Evolutionary conservation across 371 early-diverging fungal genomes (phyloP), one percentile per base, ranked within the genome.

Genomic region (Synchytrium microbalum): DNA sequence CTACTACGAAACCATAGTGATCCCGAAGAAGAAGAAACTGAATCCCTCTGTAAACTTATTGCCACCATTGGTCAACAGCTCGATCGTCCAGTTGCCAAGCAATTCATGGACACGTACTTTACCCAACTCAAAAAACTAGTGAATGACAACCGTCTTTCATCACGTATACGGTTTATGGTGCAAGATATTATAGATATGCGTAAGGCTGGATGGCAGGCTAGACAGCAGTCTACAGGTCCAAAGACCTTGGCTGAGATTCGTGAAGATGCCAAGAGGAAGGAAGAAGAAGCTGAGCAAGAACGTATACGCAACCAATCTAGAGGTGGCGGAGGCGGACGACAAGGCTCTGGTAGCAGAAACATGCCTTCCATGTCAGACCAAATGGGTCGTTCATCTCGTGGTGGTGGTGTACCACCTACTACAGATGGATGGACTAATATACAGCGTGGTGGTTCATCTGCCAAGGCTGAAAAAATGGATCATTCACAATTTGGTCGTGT

Each of bases 11-110:
- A 89, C 66, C 63, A 83, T 63, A 71, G 75, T 64, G 79, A 87
- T 24, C 89, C 92, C 32, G 96, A 92, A 60, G 96, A 95, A 69
- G 97, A 94, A 75, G 95, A 93, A 66, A 82, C 87, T 29, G 98
- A 98, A 78, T 88, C 88, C 59, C 83, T 95, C 68, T 88, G 90
- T 79, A 92, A 91, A 75, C 80, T 98, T 63, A 69, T 98, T 67
- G 86, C 85, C 5, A 93, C 95, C 23, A 83, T 92, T 56, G 98
- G 98, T 14, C 52, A 62, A 59, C 60, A 59, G 25, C 60, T 83
- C 16, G 83, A 83, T 51, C 75, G 72, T 60, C 65, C 63, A 57
- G 70, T 79, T 62, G 83, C 83, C 54, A 74, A 75, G 70, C 58
- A 63, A 29, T 79, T 84, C 69, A 82, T 93, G 79, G 89, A 93